These are phyloP conservation scores for Inonotus hispidus DNA, from an alignment of 1,284 basidiomycete species.

Conservation along the genomic window DNA sequence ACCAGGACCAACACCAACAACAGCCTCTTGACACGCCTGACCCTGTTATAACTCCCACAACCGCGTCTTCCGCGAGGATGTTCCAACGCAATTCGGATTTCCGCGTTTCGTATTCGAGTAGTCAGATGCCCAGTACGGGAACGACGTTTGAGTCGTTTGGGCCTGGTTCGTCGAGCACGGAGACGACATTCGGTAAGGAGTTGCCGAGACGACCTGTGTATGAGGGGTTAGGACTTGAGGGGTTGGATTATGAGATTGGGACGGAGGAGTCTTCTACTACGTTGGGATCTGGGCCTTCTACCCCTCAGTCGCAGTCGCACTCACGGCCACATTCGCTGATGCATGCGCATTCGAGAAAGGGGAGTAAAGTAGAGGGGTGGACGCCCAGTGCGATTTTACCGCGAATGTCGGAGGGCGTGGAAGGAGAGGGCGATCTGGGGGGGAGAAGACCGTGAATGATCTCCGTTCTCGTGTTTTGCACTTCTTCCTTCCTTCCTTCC, in stretches of 20 bases:
- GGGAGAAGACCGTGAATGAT: not conserved
- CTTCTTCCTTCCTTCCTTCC: too few relatives aligned
- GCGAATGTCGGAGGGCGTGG: constrained; percentile 8
- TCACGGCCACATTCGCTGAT: too few relatives aligned
- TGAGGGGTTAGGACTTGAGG: constrained; percentile 7
- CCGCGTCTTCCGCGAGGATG: constrained; percentile 9
- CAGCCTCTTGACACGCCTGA: constrained; percentile 41
- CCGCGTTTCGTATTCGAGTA: not conserved
- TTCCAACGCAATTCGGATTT: constrained; percentile 2
- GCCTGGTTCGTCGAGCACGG: not conserved
- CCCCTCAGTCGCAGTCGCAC: not conserved
- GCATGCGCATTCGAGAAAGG: not conserved
- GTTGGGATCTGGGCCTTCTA: not conserved
- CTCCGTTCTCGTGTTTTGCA: not conserved
- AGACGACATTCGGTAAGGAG: constrained; percentile 7
- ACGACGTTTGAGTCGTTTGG: constrained; percentile 9
- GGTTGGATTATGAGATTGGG: not conserved
- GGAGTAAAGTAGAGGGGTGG: constrained; percentile 10
- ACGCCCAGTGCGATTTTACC: constrained; percentile 1
- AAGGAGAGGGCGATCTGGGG: not conserved
- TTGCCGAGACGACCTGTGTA: not conserved
- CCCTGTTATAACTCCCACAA: constrained; percentile 36
- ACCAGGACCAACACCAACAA: constrained; percentile 40
- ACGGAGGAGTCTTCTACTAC: not conserved
- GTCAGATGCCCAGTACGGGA: constrained; percentile 9